Base-by-base conservation (phyloP, 805 yeast species). In the Priceomyces fermenticarens region DNA sequence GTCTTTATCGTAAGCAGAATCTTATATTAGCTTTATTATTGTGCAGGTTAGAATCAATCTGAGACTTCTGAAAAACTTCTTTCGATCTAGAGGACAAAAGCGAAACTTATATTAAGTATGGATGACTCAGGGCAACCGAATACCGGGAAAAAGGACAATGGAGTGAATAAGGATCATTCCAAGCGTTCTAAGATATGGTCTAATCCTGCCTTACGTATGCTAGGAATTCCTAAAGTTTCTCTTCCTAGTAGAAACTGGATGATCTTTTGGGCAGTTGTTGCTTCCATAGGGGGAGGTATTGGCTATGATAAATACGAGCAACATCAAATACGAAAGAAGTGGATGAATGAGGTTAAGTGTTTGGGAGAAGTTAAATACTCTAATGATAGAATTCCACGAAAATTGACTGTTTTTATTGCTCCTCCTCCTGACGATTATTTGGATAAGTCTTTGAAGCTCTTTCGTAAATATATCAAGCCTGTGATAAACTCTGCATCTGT, bases 371-470 rank as follows among this genome's bases (percentile, higher is more conserved):
- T 59, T 38, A 40, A 59, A 20, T 75, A 77, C 12, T 56, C 59
- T 2, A 61, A 80, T 1, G 65, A 77, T 42, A 71, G 73, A 40
- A 53, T 75, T 14, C 88, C 96, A 2, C 74, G 99, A 44, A 86
- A 83, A 51, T 67, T 93, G 35, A 80, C 86, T 1, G 81, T 93
- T 1, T 90, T 83, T 58, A 76, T 90, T 42, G 95, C 96, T 0
- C 99, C 99, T n/a, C 97, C 98, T 7, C 98, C 99, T 14, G 86
- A 87, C 53, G 97, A 91, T 58, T 87, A 80, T 51, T 64, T 91
- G 36, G 93, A 83, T 32, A 83, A 81, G 42, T 80, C 91, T 9
- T 56, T 85, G 62, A 77, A 75, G 45, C 76, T 86, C 40, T 88
- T 90, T 72, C 77, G 88, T 49, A 78, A 82, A 39, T 89, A 78